Conservation (phyloP, 108 stramenopile genomes). For the Mayamaea pseudoterrestris region DNA sequence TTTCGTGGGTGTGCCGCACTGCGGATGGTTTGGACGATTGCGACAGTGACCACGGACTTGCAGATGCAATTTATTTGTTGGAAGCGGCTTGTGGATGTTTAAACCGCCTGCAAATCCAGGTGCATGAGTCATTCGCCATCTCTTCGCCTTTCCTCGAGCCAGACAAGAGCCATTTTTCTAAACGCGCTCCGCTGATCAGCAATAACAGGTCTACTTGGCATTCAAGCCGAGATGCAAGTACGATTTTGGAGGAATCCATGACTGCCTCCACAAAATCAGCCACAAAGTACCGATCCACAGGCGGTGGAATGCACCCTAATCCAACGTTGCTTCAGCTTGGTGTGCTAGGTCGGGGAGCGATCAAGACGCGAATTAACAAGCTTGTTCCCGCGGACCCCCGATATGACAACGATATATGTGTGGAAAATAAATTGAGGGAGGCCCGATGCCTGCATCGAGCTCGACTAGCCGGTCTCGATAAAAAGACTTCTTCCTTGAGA, state of each 20-base stretch:
- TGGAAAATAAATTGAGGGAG: constrained; percentile 51
- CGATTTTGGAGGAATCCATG: no score
- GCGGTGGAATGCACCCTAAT: no score
- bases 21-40: constrained; percentile 60
- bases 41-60: constrained; percentile 21
- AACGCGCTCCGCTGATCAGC: no score
- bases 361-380: no score
- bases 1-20: constrained; percentile 45
- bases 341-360: constrained; percentile 22
- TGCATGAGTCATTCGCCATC: neutral
- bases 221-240: no score
- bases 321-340: constrained; percentile 35
- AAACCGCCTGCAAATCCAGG: neutral
- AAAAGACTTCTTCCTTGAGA: constrained; percentile 2
- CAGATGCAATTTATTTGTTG: constrained; percentile 46
- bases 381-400: neutral
- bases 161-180: no score
- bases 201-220: no score
- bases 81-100: constrained; percentile 25
- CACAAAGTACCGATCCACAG: neutral
- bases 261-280: no score
- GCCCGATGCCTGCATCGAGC: constrained; percentile 47
- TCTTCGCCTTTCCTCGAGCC: neutral
- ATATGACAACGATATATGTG: constrained; percentile 37
- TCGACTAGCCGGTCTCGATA: constrained; percentile 33